Evolutionary conservation across 2,329 filamentous ascomycete species (phyloP).

Genomic region (Alternaria arborescens): DNA sequence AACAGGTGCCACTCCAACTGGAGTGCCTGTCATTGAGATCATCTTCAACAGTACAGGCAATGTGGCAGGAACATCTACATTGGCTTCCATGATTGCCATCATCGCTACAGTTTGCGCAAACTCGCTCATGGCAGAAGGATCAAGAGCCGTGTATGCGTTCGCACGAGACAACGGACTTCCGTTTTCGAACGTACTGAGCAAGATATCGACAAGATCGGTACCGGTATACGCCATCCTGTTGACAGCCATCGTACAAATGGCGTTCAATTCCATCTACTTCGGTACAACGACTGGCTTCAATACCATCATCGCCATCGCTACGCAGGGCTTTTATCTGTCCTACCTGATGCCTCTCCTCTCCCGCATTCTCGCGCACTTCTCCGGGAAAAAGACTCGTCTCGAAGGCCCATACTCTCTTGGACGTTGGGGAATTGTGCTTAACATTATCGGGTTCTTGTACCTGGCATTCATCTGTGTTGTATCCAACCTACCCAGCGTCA

Average conservation of each 20-base stretch:
- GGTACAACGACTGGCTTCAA: slow-evolving; percentile 64
- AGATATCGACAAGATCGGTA: slow-evolving; percentile 58
- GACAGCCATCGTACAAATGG: slow-evolving; percentile 59
- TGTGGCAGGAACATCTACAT: slow-evolving; percentile 55
- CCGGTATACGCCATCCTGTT: slow-evolving; percentile 61
- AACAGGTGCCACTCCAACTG: slow-evolving; percentile 57
- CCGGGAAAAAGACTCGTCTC: slow-evolving; percentile 54
- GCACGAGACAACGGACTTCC: slow-evolving; percentile 63
- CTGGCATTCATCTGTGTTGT: slow-evolving; percentile 64
- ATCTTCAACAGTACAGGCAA: slow-evolving; percentile 60
- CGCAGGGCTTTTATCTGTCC: slow-evolving; percentile 66
- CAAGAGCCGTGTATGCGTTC: slow-evolving; percentile 58
- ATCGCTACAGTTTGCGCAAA: slow-evolving; percentile 58
- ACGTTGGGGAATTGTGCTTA: slow-evolving; percentile 55
- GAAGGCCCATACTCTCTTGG: slow-evolving; percentile 59
- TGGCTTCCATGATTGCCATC: slow-evolving; percentile 59
- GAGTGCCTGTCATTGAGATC: slow-evolving; percentile 63
- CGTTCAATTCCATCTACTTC: slow-evolving; percentile 64
- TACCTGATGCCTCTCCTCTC: slow-evolving; percentile 65
- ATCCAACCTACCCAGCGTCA: slow-evolving; percentile 64
- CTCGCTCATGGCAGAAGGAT: slow-evolving; percentile 59
- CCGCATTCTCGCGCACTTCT: slow-evolving; percentile 59
- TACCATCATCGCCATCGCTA: slow-evolving; percentile 65
- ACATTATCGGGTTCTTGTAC: slow-evolving; percentile 61
- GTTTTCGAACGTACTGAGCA: slow-evolving; percentile 58